Base-by-base conservation (phyloP, 331 rosid species). In the Arachis monticola region DNA sequence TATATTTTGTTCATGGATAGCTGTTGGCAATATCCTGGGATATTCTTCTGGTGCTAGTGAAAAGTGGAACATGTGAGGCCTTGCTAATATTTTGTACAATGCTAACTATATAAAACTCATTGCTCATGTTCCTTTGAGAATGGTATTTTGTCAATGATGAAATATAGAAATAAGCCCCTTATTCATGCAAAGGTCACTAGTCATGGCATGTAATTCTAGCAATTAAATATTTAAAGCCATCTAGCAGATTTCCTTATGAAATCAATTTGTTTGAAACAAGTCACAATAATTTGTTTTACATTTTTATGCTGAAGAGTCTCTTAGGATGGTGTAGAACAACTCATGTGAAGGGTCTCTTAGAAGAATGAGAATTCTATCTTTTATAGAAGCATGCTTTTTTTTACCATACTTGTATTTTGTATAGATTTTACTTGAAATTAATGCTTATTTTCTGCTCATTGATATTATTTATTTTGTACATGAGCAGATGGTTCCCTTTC, bases 111-210 rank as follows among this genome's bases (percentile, higher is more conserved):
- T 17, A 17, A 17, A 17, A 17, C 22, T 17, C 22, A 17, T 17
- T 17, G 22, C 22, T 17, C 22, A 17, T 17, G 22, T 17, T 17
- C 22, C 22, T 17, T 17, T 17, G 22, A 17, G 22, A 63, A 47
- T 76, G 30, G 31, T 95, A 77, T 92, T 95, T 88, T 95, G 99
- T 87, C 22, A 17, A 17, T 17, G 22, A 17, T 17, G 22, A 17
- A 17, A 17, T 17, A 17, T 17, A 17, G 22, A 17, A 0, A 17
- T 17, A 17, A 17, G 22, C 22, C 22, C 22, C 22, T 17, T 17
- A 17, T 17, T 90, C 95, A 38, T 95, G 99, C 60, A 60, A 35
- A 10, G 76, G 67, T 41, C 45, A 41, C 45, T 6, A 41, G 6
- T 2, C 45, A 41, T 41, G 45, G 5, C 45, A 41, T 6, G 6